These are phyloP conservation scores for Zopfia rhizophila DNA, from an alignment of 2,329 filamentous ascomycete genomes.

Conservation along the genomic window DNA sequence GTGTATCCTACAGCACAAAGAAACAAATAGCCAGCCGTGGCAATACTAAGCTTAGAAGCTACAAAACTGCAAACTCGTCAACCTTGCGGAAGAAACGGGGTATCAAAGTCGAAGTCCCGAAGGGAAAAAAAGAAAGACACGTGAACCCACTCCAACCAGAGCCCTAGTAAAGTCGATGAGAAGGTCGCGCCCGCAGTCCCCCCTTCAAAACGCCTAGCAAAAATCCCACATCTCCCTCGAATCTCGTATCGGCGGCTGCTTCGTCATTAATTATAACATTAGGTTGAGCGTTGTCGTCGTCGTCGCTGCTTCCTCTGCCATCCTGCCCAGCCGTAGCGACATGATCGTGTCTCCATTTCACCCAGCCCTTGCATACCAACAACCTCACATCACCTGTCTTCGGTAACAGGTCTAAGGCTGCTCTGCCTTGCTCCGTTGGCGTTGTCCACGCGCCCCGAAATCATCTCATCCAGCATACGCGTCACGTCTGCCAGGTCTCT, in stretches of 20 bases:
- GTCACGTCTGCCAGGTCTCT: constrained; percentile 92
- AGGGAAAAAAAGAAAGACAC: background rate
- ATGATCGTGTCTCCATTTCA: constrained; percentile 17
- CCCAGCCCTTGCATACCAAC: constrained; percentile 23
- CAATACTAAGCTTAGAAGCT: too few species aligned
- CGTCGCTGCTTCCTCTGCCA: constrained; percentile 3
- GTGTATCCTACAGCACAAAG: too few species aligned
- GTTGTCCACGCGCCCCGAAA: constrained; percentile 79
- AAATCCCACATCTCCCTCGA: background rate
- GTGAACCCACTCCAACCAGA: background rate
- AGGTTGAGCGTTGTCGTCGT: too few species aligned
- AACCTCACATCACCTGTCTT: constrained; percentile 14
- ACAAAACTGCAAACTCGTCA: too few species aligned
- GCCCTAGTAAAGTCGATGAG: too few species aligned
- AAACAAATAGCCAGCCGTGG: too few species aligned
- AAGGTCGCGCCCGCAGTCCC: too few species aligned
- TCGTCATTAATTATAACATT: too few species aligned
- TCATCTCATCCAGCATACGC: constrained; percentile 94
- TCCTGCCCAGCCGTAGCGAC: constrained; percentile 16
- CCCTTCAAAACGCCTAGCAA: background rate
- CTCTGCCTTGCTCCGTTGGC: constrained; percentile 69
- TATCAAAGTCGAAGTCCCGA: constrained; percentile 1
- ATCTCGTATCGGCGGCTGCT: background rate
- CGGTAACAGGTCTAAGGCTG: constrained; percentile 35
- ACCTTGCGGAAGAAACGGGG: too few species aligned